Evolutionary conservation across 1,284 basidiomycete genomes (phyloP).

Genomic region (Heliocybe sulcata): DNA sequence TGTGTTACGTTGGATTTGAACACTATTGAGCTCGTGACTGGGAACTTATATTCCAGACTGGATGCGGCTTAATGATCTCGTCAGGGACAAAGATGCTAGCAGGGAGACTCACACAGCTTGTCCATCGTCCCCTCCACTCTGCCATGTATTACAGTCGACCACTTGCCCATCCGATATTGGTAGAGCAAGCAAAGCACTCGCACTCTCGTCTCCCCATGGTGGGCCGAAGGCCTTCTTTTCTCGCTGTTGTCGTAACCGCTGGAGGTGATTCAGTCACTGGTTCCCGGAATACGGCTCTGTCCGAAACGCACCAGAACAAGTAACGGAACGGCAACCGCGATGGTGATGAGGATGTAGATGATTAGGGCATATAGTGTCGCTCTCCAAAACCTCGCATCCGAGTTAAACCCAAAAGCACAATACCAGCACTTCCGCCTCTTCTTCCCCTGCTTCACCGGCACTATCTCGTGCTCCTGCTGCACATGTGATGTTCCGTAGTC

Average conservation of each 20-base stretch:
- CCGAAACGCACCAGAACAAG: not conserved
- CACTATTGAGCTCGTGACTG: not conserved
- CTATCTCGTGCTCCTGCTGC: not conserved
- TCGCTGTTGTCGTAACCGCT: not conserved
- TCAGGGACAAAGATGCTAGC: not conserved
- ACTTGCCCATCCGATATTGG: not conserved
- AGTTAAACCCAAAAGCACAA: not conserved
- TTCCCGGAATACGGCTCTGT: not conserved
- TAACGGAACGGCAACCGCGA: not conserved
- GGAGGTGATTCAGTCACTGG: not conserved
- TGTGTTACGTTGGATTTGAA: not conserved
- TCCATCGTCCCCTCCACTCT: not conserved
- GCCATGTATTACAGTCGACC: not conserved
- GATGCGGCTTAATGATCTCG: not conserved
- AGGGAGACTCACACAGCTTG: not conserved
- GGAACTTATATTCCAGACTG: not conserved
- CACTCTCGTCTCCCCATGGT: not conserved
- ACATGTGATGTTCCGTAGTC: not conserved
- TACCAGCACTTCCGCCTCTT: not conserved
- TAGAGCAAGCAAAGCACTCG: not conserved
- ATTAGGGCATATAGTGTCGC: conserved; percentile 1
- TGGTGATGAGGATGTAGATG: not conserved
- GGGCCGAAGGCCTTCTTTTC: not conserved
- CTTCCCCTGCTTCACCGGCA: not conserved
- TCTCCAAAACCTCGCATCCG: not conserved